Percentiles rank a stretch among this genome's conserved stretches.
Evolutionary conservation across 2,329 filamentous ascomycete species (phyloP).

Genomic region (Nakataea oryzae): DNA sequence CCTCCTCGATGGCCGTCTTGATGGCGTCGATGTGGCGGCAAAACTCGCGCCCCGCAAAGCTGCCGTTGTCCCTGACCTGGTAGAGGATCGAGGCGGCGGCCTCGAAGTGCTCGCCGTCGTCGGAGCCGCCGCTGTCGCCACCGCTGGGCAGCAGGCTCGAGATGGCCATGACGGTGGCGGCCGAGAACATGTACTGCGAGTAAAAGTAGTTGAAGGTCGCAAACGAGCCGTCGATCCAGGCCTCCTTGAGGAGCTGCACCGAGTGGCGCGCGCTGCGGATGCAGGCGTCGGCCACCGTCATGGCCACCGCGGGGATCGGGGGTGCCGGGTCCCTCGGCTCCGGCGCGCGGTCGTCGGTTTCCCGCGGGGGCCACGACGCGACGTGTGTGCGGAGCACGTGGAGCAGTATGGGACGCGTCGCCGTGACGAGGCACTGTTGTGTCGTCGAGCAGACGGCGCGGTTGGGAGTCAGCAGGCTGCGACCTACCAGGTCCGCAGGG

Average conservation of each 20-base stretch:
- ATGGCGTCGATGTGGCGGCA: conserved; percentile 2
- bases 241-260: conserved; percentile 1
- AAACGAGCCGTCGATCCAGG: conserved; percentile 2
- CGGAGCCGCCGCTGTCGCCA: background rate
- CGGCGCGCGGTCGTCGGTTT: background rate
- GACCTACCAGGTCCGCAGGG: background rate
- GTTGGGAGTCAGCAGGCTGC: background rate
- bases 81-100: conserved; percentile 1
- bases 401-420: conserved; percentile 17
- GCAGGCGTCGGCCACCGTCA: conserved; percentile 20
- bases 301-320: conserved; percentile 17
- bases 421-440: conserved; percentile 25
- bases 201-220: conserved; percentile 2
- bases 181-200: conserved; percentile 2
- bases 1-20: background rate
- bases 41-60: background rate
- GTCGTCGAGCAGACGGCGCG: conserved; percentile 7
- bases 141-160: background rate
- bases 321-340: background rate
- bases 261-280: conserved; percentile 17
- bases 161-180: conserved; percentile 1
- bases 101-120: conserved; percentile 3
- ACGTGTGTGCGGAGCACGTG: conserved; percentile 16
- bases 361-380: conserved; percentile 5
- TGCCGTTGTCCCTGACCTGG: background rate